Base-by-base conservation (phyloP, 1,284 basidiomycete species). In the Naganishia liquefaciens region DNA sequence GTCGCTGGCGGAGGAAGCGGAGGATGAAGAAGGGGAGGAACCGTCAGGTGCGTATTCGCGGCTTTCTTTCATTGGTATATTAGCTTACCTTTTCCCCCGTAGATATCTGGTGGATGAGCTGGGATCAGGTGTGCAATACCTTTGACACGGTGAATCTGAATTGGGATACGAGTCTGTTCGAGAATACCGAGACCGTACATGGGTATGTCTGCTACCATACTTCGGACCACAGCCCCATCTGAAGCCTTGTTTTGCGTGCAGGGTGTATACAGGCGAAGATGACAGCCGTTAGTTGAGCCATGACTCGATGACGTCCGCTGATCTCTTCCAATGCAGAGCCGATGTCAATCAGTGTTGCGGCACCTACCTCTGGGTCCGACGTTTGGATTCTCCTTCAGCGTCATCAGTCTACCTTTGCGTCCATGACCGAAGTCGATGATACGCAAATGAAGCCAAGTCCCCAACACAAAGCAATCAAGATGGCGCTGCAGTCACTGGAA, bases 101-200 rank as follows among this genome's bases (percentile, higher is more conserved):
- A 70, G 68, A 64, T 28, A 44, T 69, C 1, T 75, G 79, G 63
- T 63, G 66, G 7, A 73, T 83, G 67, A 74, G 76, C 0, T 96
- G 93, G 92, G 85, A 88, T 30, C 84, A 87, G 33, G 82, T 89
- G 5, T 85, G 91, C 64, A 80, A 83, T 17, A 78, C 85, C 0
- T 96, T 97, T 70, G 87, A 93, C 60, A 86, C 90, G 0, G 78
- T 96, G 44, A 92, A 93, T 75, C 76, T 91, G 43, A 97, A 89
- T 73, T 97, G 94, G 94, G 83, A 93, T 74, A 90, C 93, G 0
- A 70, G 66, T 0, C 79, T 85, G 7, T 89, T 90, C 75, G 73
- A 80, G 0, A 77, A 83, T 44, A 72, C 72, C 0, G 71, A 85
- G 13, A 79, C 73, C 2, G 85, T 89, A 64, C 91, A 95, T 68